Conservation (phyloP, 345 rosid species). For the Hypericum perforatum region DNA sequence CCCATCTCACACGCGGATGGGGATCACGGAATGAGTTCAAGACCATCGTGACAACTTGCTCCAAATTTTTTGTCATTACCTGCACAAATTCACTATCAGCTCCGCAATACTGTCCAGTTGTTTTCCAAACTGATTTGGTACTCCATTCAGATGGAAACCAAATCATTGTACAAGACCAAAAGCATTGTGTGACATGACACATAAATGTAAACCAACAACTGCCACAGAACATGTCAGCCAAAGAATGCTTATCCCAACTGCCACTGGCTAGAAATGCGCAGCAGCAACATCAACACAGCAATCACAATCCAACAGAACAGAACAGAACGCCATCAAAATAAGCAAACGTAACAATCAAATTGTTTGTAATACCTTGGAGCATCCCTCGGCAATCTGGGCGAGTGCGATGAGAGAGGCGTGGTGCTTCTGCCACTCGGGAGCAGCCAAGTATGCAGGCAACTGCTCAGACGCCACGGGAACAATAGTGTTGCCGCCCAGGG, state of each 20-base stretch:
- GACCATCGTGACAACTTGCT: constrained; percentile 82
- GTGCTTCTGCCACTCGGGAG: constrained; percentile 98
- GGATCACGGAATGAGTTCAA: constrained; percentile 74
- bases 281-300: constrained; percentile 1
- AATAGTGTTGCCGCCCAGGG: constrained; percentile 92
- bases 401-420: constrained; percentile 94
- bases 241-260: no score
- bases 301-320: neutral
- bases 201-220: no score
- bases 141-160: no score
- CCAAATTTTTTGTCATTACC: constrained; percentile 91
- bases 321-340: neutral
- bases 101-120: no score
- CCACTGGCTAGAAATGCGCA: neutral
- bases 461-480: constrained; percentile 95
- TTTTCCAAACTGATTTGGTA: no score
- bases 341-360: neutral
- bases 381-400: constrained; percentile 99
- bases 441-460: constrained; percentile 77
- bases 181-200: no score
- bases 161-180: no score
- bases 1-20: constrained; percentile 98
- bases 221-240: no score
- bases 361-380: constrained; percentile 55
- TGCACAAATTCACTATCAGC: constrained; percentile 10